phyloP scores from a whole-genome alignment of 1,139 yeast species.

The Hansenula sp. region DNA sequence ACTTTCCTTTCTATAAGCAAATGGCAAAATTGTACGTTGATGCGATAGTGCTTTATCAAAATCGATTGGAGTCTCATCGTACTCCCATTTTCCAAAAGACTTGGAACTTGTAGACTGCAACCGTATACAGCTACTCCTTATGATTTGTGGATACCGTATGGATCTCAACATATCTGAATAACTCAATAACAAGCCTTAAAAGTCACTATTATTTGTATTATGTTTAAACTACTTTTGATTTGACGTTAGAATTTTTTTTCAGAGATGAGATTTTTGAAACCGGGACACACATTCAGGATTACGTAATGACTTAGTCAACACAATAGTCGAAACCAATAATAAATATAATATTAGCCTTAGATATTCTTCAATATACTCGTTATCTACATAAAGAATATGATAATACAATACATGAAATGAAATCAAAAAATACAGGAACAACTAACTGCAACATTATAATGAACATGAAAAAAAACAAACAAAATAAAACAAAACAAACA shows the following conservation, averaged over 20 bases:
- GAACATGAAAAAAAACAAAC: neutral
- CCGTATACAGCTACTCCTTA: neutral
- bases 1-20: slow-evolving; percentile 29
- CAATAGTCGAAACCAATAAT: too few relatives aligned
- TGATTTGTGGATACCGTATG: neutral
- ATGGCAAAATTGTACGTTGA: slow-evolving; percentile 24
- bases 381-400: too few relatives aligned
- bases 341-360: too few relatives aligned
- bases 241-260: neutral
- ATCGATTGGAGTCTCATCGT: neutral
- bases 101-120: neutral
- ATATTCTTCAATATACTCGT: too few relatives aligned
- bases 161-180: neutral
- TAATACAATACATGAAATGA: too few relatives aligned
- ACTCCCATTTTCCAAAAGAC: neutral
- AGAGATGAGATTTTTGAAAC: neutral
- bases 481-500: neutral
- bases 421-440: too few relatives aligned
- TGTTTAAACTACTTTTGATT: slow-evolving; percentile 1
- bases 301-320: neutral
- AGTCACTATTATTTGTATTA: neutral
- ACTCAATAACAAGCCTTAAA: neutral
- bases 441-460: too few relatives aligned
- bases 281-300: neutral
- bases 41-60: neutral